Evolutionary conservation across 345 rosid species (phyloP).

Genomic region (Gynandropsis gynandra): DNA sequence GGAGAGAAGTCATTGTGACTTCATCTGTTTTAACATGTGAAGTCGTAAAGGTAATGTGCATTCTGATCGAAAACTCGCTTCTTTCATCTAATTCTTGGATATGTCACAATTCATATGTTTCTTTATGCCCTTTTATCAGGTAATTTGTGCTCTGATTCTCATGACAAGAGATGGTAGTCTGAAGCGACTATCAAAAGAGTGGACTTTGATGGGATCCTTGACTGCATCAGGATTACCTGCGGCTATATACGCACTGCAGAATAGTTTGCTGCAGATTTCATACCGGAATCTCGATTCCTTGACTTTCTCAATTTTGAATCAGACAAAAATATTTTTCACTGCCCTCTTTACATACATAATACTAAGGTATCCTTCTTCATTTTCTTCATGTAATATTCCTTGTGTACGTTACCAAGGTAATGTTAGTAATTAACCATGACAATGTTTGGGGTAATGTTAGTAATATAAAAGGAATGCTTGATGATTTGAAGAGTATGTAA

Average conservation of each 20-base stretch:
- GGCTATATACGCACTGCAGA: slow-evolving; percentile 89
- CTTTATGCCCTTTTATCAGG: slow-evolving; percentile 34
- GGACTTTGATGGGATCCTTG: slow-evolving; percentile 84
- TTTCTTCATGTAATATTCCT: slow-evolving; percentile 1
- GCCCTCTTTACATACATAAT: slow-evolving; percentile 77
- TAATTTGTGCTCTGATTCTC: slow-evolving; percentile 63
- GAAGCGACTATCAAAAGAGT: slow-evolving; percentile 50
- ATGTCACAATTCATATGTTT: not conserved
- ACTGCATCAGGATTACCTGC: slow-evolving; percentile 99
- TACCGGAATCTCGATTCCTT: slow-evolving; percentile 93
- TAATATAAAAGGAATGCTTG: not conserved
- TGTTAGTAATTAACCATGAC: not conserved
- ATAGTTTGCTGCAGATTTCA: slow-evolving; percentile 97
- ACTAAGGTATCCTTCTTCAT: slow-evolving; percentile 47
- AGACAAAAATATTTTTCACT: slow-evolving; percentile 90
- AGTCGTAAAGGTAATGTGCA: slow-evolving; percentile 54
- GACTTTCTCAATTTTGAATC: slow-evolving; percentile 89
- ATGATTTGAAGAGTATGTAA: slow-evolving; percentile 7
- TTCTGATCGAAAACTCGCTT: not conserved
- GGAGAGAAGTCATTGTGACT: slow-evolving; percentile 86
- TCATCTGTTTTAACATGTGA: slow-evolving; percentile 87
- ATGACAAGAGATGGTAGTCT: slow-evolving; percentile 79
- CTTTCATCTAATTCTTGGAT: not conserved
- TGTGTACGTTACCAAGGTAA: not conserved
- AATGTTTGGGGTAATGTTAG: not conserved